Evolutionary conservation across 1,139 yeast genomes (phyloP).

Genomic region (Scheffersomyces illinoinensis): DNA sequence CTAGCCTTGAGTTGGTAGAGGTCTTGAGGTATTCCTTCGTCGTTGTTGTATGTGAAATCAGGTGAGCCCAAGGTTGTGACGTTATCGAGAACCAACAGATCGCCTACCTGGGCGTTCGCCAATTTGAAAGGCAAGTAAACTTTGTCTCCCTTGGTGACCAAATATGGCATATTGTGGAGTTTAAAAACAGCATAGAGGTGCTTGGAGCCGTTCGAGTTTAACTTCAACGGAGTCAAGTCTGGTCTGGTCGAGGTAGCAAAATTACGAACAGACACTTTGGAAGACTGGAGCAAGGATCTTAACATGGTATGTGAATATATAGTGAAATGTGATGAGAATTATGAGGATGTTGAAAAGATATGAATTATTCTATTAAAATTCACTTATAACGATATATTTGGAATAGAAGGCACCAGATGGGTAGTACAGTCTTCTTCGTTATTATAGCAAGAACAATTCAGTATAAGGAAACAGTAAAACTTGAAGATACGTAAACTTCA

Average conservation of each 20-base stretch:
- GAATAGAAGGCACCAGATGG: too few species aligned
- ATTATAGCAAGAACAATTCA: background rate
- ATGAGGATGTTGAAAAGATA: background rate
- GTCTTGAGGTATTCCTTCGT: constrained; percentile 33
- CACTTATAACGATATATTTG: too few species aligned
- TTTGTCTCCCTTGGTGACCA: constrained; percentile 89
- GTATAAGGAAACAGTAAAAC: too few species aligned
- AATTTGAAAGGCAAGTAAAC: constrained; percentile 76
- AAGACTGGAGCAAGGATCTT: background rate
- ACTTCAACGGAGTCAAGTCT: constrained; percentile 54
- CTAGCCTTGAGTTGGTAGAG: constrained; percentile 70
- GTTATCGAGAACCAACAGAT: constrained; percentile 66
- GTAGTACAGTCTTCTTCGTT: background rate
- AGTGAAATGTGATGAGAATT: background rate
- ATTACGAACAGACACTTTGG: background rate
- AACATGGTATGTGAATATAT: background rate
- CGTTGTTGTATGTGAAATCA: constrained; percentile 60
- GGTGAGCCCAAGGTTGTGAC: constrained; percentile 86
- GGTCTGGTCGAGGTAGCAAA: background rate
- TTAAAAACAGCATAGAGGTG: constrained; percentile 78
- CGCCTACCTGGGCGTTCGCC: constrained; percentile 80
- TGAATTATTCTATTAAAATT: too few species aligned
- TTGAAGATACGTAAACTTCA: background rate
- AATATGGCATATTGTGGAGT: constrained; percentile 80
- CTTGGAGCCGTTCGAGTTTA: constrained; percentile 51